These are phyloP conservation scores for Mortierella sp. DNA, from an alignment of 371 early-diverging fungal genomes.

Conservation along the genomic window DNA sequence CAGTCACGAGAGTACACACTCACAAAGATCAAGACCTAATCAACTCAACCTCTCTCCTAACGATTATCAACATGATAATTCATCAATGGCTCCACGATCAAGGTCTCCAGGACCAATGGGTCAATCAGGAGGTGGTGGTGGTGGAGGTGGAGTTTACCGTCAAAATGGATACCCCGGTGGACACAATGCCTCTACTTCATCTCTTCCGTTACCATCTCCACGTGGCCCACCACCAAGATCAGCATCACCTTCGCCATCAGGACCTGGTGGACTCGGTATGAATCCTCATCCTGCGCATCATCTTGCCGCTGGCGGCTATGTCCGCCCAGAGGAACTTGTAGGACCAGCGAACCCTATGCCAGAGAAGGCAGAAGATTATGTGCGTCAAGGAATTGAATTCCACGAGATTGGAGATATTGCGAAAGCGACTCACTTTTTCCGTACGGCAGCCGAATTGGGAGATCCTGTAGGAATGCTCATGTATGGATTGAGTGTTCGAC, in stretches of 20 bases:
- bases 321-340: slow-evolving; percentile 54
- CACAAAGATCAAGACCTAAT: slow-evolving; percentile 30
- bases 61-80: slow-evolving; percentile 29
- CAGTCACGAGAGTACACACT: slow-evolving; percentile 21
- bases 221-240: slow-evolving; percentile 3
- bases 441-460: slow-evolving; percentile 79
- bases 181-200: slow-evolving; percentile 24
- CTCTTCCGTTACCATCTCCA: slow-evolving; percentile 21
- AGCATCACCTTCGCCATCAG: slow-evolving; percentile 1
- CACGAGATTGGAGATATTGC: slow-evolving; percentile 84
- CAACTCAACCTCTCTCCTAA: slow-evolving; percentile 24
- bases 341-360: slow-evolving; percentile 56
- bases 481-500: slow-evolving; percentile 89
- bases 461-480: slow-evolving; percentile 87
- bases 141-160: slow-evolving; percentile 40
- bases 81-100: slow-evolving; percentile 21
- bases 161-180: slow-evolving; percentile 45
- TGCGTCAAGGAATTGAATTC: slow-evolving; percentile 67
- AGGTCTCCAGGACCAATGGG: slow-evolving; percentile 30
- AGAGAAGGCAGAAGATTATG: slow-evolving; percentile 63
- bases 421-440: slow-evolving; percentile 86
- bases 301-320: slow-evolving; percentile 50
- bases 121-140: slow-evolving; percentile 13
- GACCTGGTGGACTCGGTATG: slow-evolving; percentile 9
- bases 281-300: slow-evolving; percentile 50